Percentiles rank a stretch among this genome's conserved stretches.
phyloP scores from a whole-genome alignment of 192 early-diverging fungal genomes.

The Phlyctochytrium planicorne region DNA sequence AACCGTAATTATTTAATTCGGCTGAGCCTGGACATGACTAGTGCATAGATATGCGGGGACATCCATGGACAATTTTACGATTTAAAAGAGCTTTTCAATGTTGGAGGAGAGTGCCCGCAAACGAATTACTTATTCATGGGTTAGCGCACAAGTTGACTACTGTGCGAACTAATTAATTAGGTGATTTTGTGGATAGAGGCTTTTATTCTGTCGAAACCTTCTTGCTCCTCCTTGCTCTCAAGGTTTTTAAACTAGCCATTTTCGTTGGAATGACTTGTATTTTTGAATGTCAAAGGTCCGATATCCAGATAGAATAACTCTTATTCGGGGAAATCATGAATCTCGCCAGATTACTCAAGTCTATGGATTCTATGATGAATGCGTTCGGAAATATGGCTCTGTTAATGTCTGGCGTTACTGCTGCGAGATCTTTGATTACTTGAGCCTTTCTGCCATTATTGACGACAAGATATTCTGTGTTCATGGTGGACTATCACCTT shows the following conservation, averaged over 20 bases:
- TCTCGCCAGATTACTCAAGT: slow-evolving; percentile 98
- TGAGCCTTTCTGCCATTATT: slow-evolving; percentile 94
- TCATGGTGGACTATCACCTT: slow-evolving; percentile 95
- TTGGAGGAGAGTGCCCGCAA: slow-evolving; percentile 94
- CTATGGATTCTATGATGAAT: slow-evolving; percentile 99
- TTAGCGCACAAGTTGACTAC: background rate
- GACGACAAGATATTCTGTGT: slow-evolving; percentile 98
- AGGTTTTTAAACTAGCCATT: slow-evolving; percentile 54
- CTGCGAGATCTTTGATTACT: slow-evolving; percentile 96
- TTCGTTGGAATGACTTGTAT: no score
- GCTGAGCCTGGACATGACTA: background rate
- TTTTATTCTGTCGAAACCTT: slow-evolving; percentile 99
- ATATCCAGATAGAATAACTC: slow-evolving; percentile 72
- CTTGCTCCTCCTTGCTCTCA: slow-evolving; percentile 90
- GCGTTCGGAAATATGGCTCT: slow-evolving; percentile 95
- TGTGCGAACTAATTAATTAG: slow-evolving; percentile 21
- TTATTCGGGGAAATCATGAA: slow-evolving; percentile 99
- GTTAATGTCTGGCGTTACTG: slow-evolving; percentile 98
- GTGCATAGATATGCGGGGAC: slow-evolving; percentile 85
- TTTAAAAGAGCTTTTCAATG: slow-evolving; percentile 90
- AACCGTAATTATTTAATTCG: slow-evolving; percentile 56
- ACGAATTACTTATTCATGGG: slow-evolving; percentile 99
- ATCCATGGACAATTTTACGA: slow-evolving; percentile 99
- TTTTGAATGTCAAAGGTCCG: slow-evolving; percentile 29
- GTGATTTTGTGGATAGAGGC: slow-evolving; percentile 99